phyloP scores from a whole-genome alignment of 129 eudicot species.

The Cynara cardunculus region DNA sequence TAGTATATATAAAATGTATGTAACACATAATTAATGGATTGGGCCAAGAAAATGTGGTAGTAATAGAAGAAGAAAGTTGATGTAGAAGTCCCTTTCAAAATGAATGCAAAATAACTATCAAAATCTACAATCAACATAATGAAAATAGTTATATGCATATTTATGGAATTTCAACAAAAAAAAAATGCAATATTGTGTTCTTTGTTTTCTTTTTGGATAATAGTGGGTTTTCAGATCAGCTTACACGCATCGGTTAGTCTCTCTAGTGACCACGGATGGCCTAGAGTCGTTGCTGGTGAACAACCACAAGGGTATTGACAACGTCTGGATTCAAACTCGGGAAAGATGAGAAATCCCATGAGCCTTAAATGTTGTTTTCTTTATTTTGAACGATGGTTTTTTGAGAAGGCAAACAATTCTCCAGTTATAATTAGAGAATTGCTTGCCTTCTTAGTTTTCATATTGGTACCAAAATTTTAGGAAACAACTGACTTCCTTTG shows the following conservation, averaged over 20 bases:
- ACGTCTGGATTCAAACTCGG: no score
- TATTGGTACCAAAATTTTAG: slow-evolving; percentile 21
- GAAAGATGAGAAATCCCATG: not conserved
- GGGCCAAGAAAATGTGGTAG: not conserved
- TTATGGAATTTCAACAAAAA: not conserved
- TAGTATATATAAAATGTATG: no score
- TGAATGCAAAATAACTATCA: slow-evolving; percentile 1
- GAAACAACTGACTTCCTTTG: slow-evolving; percentile 24
- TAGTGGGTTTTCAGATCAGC: not conserved
- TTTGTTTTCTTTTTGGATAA: not conserved
- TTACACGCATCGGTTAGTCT: not conserved
- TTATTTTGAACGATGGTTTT: slow-evolving; percentile 36
- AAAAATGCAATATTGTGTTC: not conserved
- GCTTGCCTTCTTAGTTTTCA: no score
- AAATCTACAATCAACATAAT: not conserved
- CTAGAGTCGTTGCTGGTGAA: not conserved
- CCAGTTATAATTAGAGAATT: no score
- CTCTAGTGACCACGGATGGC: no score
- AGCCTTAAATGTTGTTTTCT: slow-evolving; percentile 15
- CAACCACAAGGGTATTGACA: no score
- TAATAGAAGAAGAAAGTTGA: not conserved
- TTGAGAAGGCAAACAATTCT: no score
- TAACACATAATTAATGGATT: not conserved
- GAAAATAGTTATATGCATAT: not conserved
- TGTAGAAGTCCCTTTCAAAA: slow-evolving; percentile 7